Conservation (phyloP, 106 monocot species). For the Dendrobium catenatum region DNA sequence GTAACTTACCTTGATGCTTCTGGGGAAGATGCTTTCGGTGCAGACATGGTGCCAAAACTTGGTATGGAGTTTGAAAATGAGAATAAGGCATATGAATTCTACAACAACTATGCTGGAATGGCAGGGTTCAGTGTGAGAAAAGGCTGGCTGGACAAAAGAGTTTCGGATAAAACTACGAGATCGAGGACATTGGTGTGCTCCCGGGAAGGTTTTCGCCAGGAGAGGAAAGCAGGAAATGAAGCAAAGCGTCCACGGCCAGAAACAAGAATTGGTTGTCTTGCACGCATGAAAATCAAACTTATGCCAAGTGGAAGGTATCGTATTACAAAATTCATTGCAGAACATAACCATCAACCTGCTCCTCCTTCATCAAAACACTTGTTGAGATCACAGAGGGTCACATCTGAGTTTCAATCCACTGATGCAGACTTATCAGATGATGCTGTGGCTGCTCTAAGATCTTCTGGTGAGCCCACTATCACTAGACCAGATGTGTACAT, state of each 20-base stretch:
- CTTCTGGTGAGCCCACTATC: conserved; percentile 4
- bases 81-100: conserved; percentile 24
- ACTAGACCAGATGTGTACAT: conserved; percentile 3
- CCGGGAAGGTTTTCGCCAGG: conserved; percentile 15
- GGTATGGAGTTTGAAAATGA: conserved; percentile 31
- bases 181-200: conserved; percentile 24
- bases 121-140: conserved; percentile 25
- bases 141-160: conserved; percentile 5
- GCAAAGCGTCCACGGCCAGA: conserved; percentile 19
- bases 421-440: conserved; percentile 17
- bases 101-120: conserved; percentile 25
- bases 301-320: conserved; percentile 6
- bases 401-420: conserved; percentile 13
- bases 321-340: conserved; percentile 14
- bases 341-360: conserved; percentile 23
- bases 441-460: background rate
- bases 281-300: conserved; percentile 23
- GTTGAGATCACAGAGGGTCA: conserved; percentile 27
- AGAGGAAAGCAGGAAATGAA: conserved; percentile 14
- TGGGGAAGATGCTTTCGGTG: conserved; percentile 2
- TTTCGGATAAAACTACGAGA: conserved; percentile 10
- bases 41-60: conserved; percentile 17
- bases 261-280: conserved; percentile 25
- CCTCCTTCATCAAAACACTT: conserved; percentile 21
- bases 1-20: conserved; percentile 7